Conservation (phyloP, 345 rosid genomes). For the thale cress (Arabidopsis thaliana) region DNA sequence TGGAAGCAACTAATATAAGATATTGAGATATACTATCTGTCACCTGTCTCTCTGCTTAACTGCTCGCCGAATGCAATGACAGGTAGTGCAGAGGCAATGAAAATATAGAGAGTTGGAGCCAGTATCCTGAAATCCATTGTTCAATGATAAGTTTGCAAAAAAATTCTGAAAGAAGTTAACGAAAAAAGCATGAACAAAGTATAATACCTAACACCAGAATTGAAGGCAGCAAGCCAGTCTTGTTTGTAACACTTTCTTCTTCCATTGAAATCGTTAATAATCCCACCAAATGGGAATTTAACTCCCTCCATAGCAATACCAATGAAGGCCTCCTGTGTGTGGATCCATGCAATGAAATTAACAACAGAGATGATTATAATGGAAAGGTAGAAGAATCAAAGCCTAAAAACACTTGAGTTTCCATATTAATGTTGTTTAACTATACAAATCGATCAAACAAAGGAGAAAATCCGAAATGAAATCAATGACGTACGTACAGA, state of each 20-base stretch:
- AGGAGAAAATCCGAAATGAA: not conserved
- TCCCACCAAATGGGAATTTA: conserved; percentile 54
- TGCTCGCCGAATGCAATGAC: conserved; percentile 78
- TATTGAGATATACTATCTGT: not conserved
- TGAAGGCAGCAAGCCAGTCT: conserved; percentile 56
- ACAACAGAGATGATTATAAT: too few species aligned
- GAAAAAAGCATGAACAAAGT: not conserved
- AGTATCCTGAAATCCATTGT: conserved; percentile 50
- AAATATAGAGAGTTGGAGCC: conserved; percentile 70
- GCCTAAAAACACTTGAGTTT: too few species aligned
- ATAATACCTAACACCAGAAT: conserved; percentile 56
- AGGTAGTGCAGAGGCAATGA: conserved; percentile 76
- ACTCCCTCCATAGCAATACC: conserved; percentile 48
- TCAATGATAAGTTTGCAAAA: not conserved
- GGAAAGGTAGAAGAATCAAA: too few species aligned
- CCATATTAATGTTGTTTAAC: too few species aligned
- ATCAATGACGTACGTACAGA: too few species aligned
- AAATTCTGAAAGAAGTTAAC: not conserved
- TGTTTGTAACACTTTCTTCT: conserved; percentile 65
- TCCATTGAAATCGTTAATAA: conserved; percentile 57
- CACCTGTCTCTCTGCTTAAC: conserved; percentile 66
- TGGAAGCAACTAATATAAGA: not conserved
- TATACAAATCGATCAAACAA: not conserved
- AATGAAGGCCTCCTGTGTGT: conserved; percentile 1
- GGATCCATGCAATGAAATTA: not conserved